Conservation (phyloP, 768 basidiomycete genomes). For the Porphyrellus cyaneotinctus region DNA sequence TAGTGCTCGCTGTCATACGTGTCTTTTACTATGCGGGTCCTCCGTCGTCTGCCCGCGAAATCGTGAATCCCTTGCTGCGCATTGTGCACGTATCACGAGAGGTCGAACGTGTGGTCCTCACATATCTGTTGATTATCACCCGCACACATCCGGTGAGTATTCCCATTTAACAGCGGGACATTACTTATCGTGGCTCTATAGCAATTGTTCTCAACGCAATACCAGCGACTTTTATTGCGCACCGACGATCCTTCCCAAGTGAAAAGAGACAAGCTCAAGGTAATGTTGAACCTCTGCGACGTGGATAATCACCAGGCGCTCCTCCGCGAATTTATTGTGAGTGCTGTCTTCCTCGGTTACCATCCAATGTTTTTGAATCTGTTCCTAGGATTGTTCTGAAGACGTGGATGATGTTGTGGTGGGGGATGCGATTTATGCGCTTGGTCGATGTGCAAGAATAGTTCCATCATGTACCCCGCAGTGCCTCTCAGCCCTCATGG, state of each 20-base stretch:
- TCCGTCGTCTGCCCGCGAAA: constrained; percentile 47
- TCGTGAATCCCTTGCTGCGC: constrained; percentile 70
- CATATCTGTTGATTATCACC: constrained; percentile 66
- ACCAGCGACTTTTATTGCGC: constrained; percentile 65
- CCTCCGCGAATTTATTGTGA: constrained; percentile 80
- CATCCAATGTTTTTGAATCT: not conserved
- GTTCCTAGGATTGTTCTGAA: constrained; percentile 70
- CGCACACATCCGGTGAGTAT: constrained; percentile 59
- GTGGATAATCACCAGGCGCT: constrained; percentile 65
- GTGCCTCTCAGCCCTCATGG: constrained; percentile 72
- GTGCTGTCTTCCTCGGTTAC: constrained; percentile 24
- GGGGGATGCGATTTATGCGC: constrained; percentile 66
- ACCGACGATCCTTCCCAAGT: constrained; percentile 60
- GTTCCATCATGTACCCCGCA: constrained; percentile 67
- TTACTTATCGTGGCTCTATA: constrained; percentile 7
- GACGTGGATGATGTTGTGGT: constrained; percentile 71
- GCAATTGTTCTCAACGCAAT: constrained; percentile 56
- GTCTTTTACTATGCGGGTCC: constrained; percentile 73
- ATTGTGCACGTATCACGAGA: constrained; percentile 68
- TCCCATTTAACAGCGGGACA: not conserved
- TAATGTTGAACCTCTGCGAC: constrained; percentile 64
- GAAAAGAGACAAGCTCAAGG: constrained; percentile 71
- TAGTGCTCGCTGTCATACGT: constrained; percentile 71
- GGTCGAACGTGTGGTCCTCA: constrained; percentile 68
- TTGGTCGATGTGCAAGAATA: constrained; percentile 69